Conservation (phyloP, 805 yeast species). For the Wickerhamiella lipophila region DNA sequence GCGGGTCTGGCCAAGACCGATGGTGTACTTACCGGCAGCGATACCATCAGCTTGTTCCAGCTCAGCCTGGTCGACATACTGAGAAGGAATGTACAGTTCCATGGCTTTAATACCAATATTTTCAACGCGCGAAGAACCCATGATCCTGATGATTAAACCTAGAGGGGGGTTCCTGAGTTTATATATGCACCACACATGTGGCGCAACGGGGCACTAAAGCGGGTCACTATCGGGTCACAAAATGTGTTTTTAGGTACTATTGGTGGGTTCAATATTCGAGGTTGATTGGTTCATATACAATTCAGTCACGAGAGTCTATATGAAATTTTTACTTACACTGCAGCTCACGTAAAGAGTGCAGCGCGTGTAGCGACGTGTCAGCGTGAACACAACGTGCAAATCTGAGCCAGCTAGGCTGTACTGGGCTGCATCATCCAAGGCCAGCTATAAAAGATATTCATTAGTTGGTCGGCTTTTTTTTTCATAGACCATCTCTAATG, state of each 20-base stretch:
- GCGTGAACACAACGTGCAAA: no score
- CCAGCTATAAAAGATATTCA: no score
- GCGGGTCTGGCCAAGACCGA: slow-evolving; percentile 96
- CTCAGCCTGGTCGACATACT: slow-evolving; percentile 75
- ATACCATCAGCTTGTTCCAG: slow-evolving; percentile 76
- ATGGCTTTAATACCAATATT: slow-evolving; percentile 96
- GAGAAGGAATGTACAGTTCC: slow-evolving; percentile 76
- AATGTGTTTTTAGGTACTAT: neutral
- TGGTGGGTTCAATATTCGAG: no score
- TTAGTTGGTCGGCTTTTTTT: no score
- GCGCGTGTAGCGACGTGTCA: no score
- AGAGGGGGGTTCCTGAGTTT: neutral
- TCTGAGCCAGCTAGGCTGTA: no score
- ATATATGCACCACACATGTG: neutral
- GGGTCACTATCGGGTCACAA: neutral
- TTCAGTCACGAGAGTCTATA: neutral
- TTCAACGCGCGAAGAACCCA: slow-evolving; percentile 36
- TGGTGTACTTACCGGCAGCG: slow-evolving; percentile 90
- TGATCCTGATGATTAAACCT: no score
- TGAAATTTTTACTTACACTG: neutral
- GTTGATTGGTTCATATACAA: no score
- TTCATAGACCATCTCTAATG: no score
- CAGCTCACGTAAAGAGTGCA: slow-evolving; percentile 3
- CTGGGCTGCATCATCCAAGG: no score
- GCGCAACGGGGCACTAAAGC: neutral